A percentile compares a stretch with the other conserved stretches of the same genome.
phyloP scores from a whole-genome alignment of 768 basidiomycete genomes.

The Russula olivacea region DNA sequence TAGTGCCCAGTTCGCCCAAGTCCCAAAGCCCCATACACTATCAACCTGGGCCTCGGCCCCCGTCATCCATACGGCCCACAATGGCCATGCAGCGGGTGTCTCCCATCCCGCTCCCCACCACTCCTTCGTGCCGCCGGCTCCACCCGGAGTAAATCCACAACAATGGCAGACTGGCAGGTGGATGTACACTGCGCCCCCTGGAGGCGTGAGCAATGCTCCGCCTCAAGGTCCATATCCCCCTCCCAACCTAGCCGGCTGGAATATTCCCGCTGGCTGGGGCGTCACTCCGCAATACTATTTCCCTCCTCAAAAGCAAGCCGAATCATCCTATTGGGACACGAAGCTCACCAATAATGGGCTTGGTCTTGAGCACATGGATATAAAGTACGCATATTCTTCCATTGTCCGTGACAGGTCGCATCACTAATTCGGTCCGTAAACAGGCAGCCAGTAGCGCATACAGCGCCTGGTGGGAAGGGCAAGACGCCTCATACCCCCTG shows the following conservation, averaged over 20 bases:
- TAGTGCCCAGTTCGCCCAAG: slow-evolving; percentile 13
- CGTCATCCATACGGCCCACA: slow-evolving; percentile 6
- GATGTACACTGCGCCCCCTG: slow-evolving; percentile 14
- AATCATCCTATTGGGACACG: slow-evolving; percentile 59
- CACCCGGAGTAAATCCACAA: slow-evolving; percentile 24
- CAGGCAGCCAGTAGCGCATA: slow-evolving; percentile 3
- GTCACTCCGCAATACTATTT: slow-evolving; percentile 35
- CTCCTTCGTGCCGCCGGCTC: slow-evolving; percentile 22
- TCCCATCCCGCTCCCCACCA: neutral
- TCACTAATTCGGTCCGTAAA: neutral
- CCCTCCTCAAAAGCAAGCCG: slow-evolving; percentile 62
- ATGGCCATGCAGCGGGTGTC: neutral
- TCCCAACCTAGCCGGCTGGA: slow-evolving; percentile 22
- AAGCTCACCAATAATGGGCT: slow-evolving; percentile 57
- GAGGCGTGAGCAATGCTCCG: slow-evolving; percentile 1
- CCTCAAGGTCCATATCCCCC: slow-evolving; percentile 10
- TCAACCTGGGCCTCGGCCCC: slow-evolving; percentile 23
- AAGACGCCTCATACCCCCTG: slow-evolving; percentile 55
- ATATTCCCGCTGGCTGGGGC: slow-evolving; percentile 22
- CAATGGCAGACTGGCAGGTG: slow-evolving; percentile 26
- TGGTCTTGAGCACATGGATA: slow-evolving; percentile 59
- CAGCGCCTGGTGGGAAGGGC: slow-evolving; percentile 23
- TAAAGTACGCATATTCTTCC: slow-evolving; percentile 42
- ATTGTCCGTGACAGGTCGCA: neutral
- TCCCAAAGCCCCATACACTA: slow-evolving; percentile 6